Base-by-base conservation (phyloP, 2,329 filamentous ascomycete genomes). In the Penicillium oxalicum region DNA sequence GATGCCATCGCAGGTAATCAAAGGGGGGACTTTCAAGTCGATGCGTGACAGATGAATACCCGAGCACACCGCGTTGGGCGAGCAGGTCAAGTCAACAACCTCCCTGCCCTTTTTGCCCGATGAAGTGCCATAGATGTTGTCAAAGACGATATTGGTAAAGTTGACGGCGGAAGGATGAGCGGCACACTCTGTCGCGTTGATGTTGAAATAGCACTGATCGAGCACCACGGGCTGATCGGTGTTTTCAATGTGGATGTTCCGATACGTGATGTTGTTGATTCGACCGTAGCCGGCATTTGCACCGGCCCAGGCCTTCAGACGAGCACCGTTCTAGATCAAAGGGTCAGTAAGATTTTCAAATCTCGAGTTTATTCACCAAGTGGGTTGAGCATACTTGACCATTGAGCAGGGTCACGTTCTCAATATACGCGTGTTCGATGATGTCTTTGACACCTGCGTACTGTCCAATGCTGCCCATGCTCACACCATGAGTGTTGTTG, bases 181-280 rank as follows among this genome's bases (percentile, higher is more conserved):
- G 2, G 75, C 72, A 56, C 80, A 83, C 2, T 73, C 71, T 0
- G 73, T 73, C 3, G 69, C 55, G 47, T 77, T 74, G 52, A 80
- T 70, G 52, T 82, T 77, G 63, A 83, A 83, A 64, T 83, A 83
- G 65, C 81, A 83, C 27, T 80, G 79, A 57, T 83, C 80, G 6
- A 84, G 67, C 33, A 81, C 78, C 24, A 81, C 71, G 0, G 78
- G 74, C 51, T 75, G 74, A 54, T 83, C 80, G 18, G 78, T 81
- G 53, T 80, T 79, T 18, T 77, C 78, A 36, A 80, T 73, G 64
- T 74, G 77, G 55, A 83, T 77, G 64, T 82, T 79, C 62, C 79
- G 73, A 65, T 81, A 84, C 1, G 81, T 83, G 41, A 83, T 71
- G 59, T 83, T 84, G 55, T 78, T 73, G 53, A 83, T 78, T 47